phyloP scores from a whole-genome alignment of 164 flowering plant genomes.

The Vitis amurensis region DNA sequence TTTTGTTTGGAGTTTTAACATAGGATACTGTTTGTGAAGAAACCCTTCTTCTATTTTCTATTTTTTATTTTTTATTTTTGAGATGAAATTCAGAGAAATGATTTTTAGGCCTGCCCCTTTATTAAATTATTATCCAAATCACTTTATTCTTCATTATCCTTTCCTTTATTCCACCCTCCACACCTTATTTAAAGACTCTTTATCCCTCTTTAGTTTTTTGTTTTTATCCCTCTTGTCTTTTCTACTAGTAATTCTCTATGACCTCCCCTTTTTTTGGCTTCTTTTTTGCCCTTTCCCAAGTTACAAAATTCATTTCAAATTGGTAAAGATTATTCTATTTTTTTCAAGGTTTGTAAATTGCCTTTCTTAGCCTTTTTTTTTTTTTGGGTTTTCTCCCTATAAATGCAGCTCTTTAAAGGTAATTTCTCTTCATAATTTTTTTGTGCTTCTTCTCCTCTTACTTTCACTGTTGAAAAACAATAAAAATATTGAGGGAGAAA shows the following conservation, averaged over 20 bases:
- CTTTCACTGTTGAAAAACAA: too few relatives aligned
- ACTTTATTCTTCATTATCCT: slow-evolving; percentile 36
- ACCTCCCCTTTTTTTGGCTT: background rate
- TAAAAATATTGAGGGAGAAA: too few relatives aligned
- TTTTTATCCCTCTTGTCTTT: slow-evolving; percentile 16
- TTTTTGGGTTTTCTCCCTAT: background rate
- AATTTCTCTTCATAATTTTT: too few relatives aligned
- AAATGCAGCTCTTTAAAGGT: too few relatives aligned
- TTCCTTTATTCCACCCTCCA: slow-evolving; percentile 23
- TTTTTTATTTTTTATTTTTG: too few relatives aligned
- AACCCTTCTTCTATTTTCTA: too few relatives aligned
- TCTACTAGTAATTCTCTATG: slow-evolving; percentile 8
- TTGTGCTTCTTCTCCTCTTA: too few relatives aligned
- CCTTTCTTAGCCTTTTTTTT: background rate
- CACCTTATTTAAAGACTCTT: slow-evolving; percentile 20
- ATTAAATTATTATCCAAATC: slow-evolving; percentile 17
- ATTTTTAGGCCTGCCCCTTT: background rate
- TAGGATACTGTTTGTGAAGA: too few relatives aligned
- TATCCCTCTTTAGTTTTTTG: slow-evolving; percentile 15
- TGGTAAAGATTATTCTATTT: too few relatives aligned
- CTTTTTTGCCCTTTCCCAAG: background rate
- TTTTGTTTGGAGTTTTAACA: too few relatives aligned
- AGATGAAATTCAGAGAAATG: background rate
- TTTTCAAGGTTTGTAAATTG: too few relatives aligned
- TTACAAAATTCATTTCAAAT: too few relatives aligned